These are phyloP conservation scores for Xylaria sp. DNA, from an alignment of 2,329 filamentous ascomycete species.

Conservation along the genomic window DNA sequence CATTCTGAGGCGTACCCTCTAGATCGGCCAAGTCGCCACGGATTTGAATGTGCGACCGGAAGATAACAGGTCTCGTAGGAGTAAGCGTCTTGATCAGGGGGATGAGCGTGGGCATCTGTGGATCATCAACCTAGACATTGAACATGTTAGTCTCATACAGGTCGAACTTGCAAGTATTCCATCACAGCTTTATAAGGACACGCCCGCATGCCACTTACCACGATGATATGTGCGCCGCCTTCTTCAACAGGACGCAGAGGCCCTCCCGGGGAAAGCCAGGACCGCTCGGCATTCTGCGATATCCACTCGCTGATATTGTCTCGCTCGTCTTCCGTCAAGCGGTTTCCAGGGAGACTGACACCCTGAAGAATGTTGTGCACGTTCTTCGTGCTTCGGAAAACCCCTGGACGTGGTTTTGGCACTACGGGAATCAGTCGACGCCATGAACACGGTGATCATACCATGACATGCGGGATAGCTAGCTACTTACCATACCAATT, in stretches of 20 bases:
- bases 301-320: slow-evolving; percentile 65
- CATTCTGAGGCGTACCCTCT: slow-evolving; percentile 60
- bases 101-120: slow-evolving; percentile 77
- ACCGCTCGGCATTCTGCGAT: slow-evolving; percentile 64
- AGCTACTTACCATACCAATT: slow-evolving; percentile 53
- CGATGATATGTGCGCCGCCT: slow-evolving; percentile 69
- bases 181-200: slow-evolving; percentile 20
- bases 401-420: slow-evolving; percentile 70
- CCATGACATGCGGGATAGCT: neutral
- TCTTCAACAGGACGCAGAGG: slow-evolving; percentile 59
- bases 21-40: slow-evolving; percentile 64
- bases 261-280: slow-evolving; percentile 65
- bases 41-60: slow-evolving; percentile 78
- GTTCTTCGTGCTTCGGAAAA: slow-evolving; percentile 80
- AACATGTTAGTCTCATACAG: slow-evolving; percentile 3
- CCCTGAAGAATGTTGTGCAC: slow-evolving; percentile 87
- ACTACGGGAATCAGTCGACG: slow-evolving; percentile 40
- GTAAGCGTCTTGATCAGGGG: slow-evolving; percentile 66
- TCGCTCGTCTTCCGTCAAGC: slow-evolving; percentile 59
- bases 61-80: slow-evolving; percentile 70
- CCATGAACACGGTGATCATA: neutral
- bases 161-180: slow-evolving; percentile 8
- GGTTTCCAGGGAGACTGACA: slow-evolving; percentile 59
- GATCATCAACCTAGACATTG: slow-evolving; percentile 62
- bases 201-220: slow-evolving; percentile 38